Base-by-base conservation (phyloP, 176 grass and related monocot species). In the Musa acuminata region DNA sequence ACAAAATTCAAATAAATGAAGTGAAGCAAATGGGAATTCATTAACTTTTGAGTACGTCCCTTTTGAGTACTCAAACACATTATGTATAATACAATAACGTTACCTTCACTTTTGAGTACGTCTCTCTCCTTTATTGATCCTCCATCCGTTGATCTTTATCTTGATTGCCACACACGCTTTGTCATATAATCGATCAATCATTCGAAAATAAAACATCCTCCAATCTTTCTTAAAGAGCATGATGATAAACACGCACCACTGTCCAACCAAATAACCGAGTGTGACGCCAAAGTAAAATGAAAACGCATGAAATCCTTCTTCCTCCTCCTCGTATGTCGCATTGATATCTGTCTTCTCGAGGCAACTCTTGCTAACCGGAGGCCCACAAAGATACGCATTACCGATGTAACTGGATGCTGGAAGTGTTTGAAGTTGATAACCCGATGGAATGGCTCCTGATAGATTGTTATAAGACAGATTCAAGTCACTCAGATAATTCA, bases 361-460 rank as follows among this genome's bases (percentile, higher is more conserved):
- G 14, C 81, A 78, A 9, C 9, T 77, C 21, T 73, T 83, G 14
- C 26, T 20, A 72, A 53, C 43, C 4, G 52, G 48, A 55, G 66
- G 27, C 0, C 81, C 75, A 66, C 81, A 78, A 13, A 83, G 81
- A 52, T 65, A 64, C 10, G 52, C 19, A 54, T 79, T 79, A 22
- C 60, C 69, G 0, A 16, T 14, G 27, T 84, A 79, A 3, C 73
- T 84, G 11, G 75, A 79, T 11, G 75, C 53, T 22, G 66, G 50
- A 12, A 67, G 62, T 21, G 69, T 66, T 29, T 57, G 72, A 27
- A 74, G 13, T 74, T 74, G 72, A 17, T 13, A 25, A 7, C 71
- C 71, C 8, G 52, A 19, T 53, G 71, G 71, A 54, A 73, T 72
- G 11, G 1, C 8, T 25, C 50, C 20, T 14, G 69, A 72, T 14